Conservation (phyloP, 2,329 filamentous ascomycete species). For the Fusarium devonianum region DNA sequence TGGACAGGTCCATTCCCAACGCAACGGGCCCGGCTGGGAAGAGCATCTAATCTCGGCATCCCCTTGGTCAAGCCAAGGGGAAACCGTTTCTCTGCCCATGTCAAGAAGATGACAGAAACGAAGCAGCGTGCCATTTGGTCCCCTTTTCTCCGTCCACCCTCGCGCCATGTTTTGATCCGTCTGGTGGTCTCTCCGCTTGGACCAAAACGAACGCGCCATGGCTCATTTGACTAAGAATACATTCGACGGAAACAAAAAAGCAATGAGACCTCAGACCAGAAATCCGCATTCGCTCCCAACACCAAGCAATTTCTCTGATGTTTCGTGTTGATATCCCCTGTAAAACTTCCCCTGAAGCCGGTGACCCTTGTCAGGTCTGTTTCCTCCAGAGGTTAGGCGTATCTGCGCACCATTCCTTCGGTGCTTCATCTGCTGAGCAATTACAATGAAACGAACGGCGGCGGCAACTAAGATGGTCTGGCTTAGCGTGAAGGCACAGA, state of each 20-base stretch:
- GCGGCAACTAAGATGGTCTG: conserved; percentile 28
- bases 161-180: conserved; percentile 4
- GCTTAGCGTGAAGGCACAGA: conserved; percentile 6
- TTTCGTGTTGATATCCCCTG: conserved; percentile 9
- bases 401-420: conserved; percentile 32
- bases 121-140: not conserved
- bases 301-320: conserved; percentile 1
- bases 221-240: not conserved
- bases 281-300: conserved; percentile 14
- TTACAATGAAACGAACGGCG: conserved; percentile 36
- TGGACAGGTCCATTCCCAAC: conserved; percentile 39
- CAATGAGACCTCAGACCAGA: conserved; percentile 13
- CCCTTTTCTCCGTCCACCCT: not conserved
- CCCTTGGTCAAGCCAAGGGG: conserved; percentile 34
- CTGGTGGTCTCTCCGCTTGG: not conserved
- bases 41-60: conserved; percentile 40
- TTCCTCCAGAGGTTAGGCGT: conserved; percentile 25
- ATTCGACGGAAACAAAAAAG: conserved; percentile 20
- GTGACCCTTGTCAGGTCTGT: conserved; percentile 19
- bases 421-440: conserved; percentile 33
- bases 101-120: conserved; percentile 13
- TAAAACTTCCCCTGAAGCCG: conserved; percentile 2
- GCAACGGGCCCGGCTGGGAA: conserved; percentile 33
- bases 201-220: not conserved
- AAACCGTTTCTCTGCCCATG: conserved; percentile 22